These are phyloP conservation scores for Psidium guajava DNA, from an alignment of 345 rosid species.

Conservation along the genomic window DNA sequence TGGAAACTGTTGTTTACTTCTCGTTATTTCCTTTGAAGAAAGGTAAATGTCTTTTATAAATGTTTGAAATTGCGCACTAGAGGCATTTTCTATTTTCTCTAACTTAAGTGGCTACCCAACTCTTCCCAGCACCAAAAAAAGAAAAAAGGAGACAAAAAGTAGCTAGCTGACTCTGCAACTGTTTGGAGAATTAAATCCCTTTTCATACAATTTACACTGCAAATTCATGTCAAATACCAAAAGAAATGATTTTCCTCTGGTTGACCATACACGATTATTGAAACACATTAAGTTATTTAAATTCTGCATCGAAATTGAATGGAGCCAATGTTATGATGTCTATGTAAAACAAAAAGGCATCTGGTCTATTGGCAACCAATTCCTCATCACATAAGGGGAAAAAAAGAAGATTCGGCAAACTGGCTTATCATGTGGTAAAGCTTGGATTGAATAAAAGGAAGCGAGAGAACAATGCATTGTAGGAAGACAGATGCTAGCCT, in stretches of 20 bases:
- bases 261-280: not conserved
- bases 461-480: not conserved
- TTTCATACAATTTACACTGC: not conserved
- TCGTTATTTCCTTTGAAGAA: not conserved
- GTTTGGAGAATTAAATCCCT: not conserved
- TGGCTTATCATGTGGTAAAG: not conserved
- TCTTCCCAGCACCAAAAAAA: not conserved
- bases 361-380: not conserved
- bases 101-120: not conserved
- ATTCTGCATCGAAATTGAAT: not conserved
- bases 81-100: not conserved
- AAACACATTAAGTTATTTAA: not conserved
- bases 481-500: not conserved
- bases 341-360: not conserved
- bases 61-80: not conserved
- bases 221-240: not conserved
- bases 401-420: not conserved
- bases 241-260: not conserved
- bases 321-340: not conserved
- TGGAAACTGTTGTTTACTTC: not conserved
- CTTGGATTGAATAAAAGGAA: not conserved
- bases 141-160: not conserved
- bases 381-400: not conserved
- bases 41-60: not conserved
- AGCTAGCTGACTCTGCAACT: not conserved